A percentile compares a stretch with the other conserved stretches of the same genome.
Evolutionary conservation across 1,139 yeast genomes (phyloP).

Genomic region (Komagataea norvegica): DNA sequence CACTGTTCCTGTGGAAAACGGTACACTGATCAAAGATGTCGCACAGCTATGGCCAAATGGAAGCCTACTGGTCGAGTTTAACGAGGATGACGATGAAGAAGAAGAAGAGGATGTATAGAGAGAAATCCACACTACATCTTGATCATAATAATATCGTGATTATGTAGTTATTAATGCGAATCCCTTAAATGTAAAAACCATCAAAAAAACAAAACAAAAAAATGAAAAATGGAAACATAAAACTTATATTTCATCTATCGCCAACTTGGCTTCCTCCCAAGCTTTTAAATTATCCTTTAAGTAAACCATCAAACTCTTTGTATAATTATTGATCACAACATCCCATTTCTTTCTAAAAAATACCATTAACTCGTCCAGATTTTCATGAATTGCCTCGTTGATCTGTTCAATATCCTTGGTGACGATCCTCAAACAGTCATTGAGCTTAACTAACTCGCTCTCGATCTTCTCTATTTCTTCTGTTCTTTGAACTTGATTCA

Average conservation of each 20-base stretch:
- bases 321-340: slow-evolving; percentile 29
- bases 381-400: slow-evolving; percentile 27
- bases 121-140: too few relatives aligned
- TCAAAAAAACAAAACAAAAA: too few relatives aligned
- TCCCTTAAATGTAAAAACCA: too few relatives aligned
- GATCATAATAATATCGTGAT: too few relatives aligned
- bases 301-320: slow-evolving; percentile 26
- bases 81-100: slow-evolving; percentile 30
- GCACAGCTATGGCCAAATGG: slow-evolving; percentile 59
- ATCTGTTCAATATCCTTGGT: slow-evolving; percentile 30
- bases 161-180: too few relatives aligned
- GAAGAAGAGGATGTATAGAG: slow-evolving; percentile 5
- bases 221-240: slow-evolving; percentile 9
- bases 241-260: slow-evolving; percentile 14
- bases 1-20: slow-evolving; percentile 33
- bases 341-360: slow-evolving; percentile 28
- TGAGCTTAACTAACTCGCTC: slow-evolving; percentile 28
- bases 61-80: slow-evolving; percentile 46
- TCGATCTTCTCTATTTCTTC: slow-evolving; percentile 28
- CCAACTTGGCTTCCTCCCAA: slow-evolving; percentile 33
- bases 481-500: slow-evolving; percentile 32
- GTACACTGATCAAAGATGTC: slow-evolving; percentile 34
- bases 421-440: slow-evolving; percentile 30
- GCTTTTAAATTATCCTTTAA: slow-evolving; percentile 28
- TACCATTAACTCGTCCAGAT: slow-evolving; percentile 24